These are phyloP conservation scores for Phaeotremella fagi DNA, from an alignment of 768 basidiomycete species.

Conservation along the genomic window DNA sequence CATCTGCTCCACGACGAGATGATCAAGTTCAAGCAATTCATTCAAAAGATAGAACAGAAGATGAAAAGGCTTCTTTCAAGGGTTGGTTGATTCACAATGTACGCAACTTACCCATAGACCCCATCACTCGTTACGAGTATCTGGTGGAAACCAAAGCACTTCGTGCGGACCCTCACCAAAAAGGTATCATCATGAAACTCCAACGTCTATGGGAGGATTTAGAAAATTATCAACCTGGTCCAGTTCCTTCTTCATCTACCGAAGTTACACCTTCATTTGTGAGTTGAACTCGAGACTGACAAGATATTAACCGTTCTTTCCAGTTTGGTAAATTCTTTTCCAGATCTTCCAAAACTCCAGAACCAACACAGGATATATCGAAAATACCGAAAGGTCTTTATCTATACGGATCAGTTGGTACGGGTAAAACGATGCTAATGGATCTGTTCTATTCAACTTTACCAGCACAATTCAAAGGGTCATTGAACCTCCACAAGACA, in stretches of 20 bases:
- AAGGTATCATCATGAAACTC: constrained; percentile 72
- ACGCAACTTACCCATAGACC: constrained; percentile 16
- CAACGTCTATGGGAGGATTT: constrained; percentile 74
- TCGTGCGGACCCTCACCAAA: constrained; percentile 75
- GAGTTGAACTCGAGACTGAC: constrained; percentile 9
- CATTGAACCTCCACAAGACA: constrained; percentile 28
- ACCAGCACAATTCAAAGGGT: constrained; percentile 29
- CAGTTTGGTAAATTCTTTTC: constrained; percentile 33
- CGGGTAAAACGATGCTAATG: constrained; percentile 96
- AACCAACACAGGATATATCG: constrained; percentile 50
- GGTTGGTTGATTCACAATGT: constrained; percentile 9
- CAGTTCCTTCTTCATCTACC: constrained; percentile 52
- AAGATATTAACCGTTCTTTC: neutral
- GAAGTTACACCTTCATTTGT: constrained; percentile 36
- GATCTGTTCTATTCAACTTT: constrained; percentile 89
- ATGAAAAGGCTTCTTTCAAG: constrained; percentile 24
- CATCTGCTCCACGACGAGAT: no score
- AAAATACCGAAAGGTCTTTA: constrained; percentile 80
- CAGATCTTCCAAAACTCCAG: constrained; percentile 7
- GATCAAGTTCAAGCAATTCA: no score
- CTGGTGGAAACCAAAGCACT: constrained; percentile 58
- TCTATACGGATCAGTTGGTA: constrained; percentile 93
- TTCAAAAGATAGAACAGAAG: neutral
- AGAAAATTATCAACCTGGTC: constrained; percentile 64
- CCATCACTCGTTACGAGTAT: constrained; percentile 51